phyloP scores from a whole-genome alignment of 2,329 filamentous ascomycete species.

The Pestalotiopsis sp. region DNA sequence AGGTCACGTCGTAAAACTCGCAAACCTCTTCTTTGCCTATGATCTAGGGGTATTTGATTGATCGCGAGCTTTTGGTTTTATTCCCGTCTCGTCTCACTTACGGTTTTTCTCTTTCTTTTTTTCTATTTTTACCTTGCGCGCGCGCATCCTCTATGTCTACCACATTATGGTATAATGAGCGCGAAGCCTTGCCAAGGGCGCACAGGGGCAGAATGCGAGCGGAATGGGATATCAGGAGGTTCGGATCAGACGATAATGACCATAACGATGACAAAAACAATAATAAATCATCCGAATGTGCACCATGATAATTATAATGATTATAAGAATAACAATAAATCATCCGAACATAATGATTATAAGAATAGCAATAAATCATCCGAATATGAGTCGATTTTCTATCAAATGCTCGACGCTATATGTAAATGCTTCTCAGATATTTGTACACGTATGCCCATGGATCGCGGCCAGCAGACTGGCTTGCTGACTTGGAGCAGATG shows the following conservation, averaged over 20 bases:
- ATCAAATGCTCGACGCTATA: too few species aligned
- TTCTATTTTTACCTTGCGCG: too few species aligned
- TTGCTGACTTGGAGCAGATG: background rate
- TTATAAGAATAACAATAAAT: too few species aligned
- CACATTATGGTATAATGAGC: too few species aligned
- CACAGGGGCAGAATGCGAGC: background rate
- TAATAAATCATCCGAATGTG: background rate
- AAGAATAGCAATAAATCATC: too few species aligned
- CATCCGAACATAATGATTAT: too few species aligned
- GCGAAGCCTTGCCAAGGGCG: background rate
- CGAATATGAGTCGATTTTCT: too few species aligned
- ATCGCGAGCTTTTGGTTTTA: too few species aligned
- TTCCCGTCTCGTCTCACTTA: too few species aligned
- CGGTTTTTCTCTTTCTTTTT: too few species aligned
- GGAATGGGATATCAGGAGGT: background rate
- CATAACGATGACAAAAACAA: background rate
- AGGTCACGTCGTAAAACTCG: background rate
- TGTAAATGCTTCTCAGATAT: background rate
- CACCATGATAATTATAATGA: too few species aligned
- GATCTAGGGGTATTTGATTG: background rate
- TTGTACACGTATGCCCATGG: background rate
- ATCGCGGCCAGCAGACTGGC: background rate
- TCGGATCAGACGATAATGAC: background rate
- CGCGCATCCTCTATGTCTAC: too few species aligned
- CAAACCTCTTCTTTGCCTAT: background rate